These are phyloP conservation scores for Fomes fomentarius DNA, from an alignment of 1,284 basidiomycete species.

Conservation along the genomic window DNA sequence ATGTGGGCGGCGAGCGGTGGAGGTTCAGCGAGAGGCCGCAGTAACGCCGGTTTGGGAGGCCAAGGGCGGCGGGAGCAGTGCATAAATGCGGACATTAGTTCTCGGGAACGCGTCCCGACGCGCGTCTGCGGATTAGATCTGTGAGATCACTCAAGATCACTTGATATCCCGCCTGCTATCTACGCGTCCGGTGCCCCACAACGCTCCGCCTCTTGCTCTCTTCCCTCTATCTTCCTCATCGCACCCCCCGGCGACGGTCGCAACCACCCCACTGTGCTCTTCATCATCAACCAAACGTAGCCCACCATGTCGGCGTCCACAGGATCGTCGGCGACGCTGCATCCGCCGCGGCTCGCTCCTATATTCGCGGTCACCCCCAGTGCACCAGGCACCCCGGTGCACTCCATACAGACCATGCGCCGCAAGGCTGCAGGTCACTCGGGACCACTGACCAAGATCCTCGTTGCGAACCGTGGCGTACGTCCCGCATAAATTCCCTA, in stretches of 20 bases:
- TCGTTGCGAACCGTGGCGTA: slow-evolving; percentile 96
- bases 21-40: slow-evolving; percentile 30
- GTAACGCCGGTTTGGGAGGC: slow-evolving; percentile 29
- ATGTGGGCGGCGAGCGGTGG: slow-evolving; percentile 19
- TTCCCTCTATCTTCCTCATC: slow-evolving; percentile 15
- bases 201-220: slow-evolving; percentile 5
- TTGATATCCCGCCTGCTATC: slow-evolving; percentile 24
- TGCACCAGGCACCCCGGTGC: slow-evolving; percentile 78
- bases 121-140: slow-evolving; percentile 10
- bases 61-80: slow-evolving; percentile 1
- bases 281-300: neutral
- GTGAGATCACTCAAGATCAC: slow-evolving; percentile 24
- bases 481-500: slow-evolving; percentile 33
- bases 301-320: slow-evolving; percentile 19
- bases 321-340: slow-evolving; percentile 49
- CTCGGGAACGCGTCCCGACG: slow-evolving; percentile 10
- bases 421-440: slow-evolving; percentile 90
- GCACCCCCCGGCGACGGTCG: slow-evolving; percentile 6
- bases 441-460: slow-evolving; percentile 90
- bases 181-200: slow-evolving; percentile 15
- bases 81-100: slow-evolving; percentile 9
- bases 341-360: slow-evolving; percentile 72
- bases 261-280: neutral
- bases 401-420: slow-evolving; percentile 90
- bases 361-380: slow-evolving; percentile 75